phyloP scores from a whole-genome alignment of 495 filamentous ascomycete genomes.

The Daldinia concentrica region DNA sequence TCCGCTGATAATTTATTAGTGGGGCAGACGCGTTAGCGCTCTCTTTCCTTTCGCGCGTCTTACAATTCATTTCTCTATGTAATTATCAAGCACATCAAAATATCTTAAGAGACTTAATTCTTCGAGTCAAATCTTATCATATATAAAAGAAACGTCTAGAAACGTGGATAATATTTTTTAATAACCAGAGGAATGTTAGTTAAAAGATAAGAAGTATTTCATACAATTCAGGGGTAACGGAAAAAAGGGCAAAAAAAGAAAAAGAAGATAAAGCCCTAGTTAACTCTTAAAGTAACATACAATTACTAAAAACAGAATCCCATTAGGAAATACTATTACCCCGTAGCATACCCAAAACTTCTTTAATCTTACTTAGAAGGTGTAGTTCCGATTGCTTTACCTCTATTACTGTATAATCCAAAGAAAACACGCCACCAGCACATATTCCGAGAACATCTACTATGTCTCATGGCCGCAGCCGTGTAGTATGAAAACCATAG shows the following conservation, averaged over 20 bases:
- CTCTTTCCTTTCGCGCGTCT: background rate
- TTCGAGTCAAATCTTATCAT: no score
- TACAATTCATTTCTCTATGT: background rate
- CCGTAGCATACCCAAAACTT: background rate
- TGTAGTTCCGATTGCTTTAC: background rate
- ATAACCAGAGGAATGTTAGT: background rate
- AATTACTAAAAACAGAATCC: background rate
- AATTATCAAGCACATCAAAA: background rate
- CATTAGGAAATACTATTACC: background rate
- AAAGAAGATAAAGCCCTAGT: background rate
- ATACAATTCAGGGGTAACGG: background rate
- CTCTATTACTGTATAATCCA: background rate
- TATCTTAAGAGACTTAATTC: background rate
- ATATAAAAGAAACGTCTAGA: no score
- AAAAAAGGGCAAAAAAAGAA: background rate
- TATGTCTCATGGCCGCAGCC: background rate
- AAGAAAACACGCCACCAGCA: background rate
- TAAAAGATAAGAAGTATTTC: background rate
- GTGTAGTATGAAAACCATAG: slow-evolving; percentile 1
- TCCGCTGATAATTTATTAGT: background rate
- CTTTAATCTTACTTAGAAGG: background rate
- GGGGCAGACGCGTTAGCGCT: background rate
- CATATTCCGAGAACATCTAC: slow-evolving; percentile 1
- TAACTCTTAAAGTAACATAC: background rate
- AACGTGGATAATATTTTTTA: background rate